Evolutionary conservation across 345 rosid genomes (phyloP).

Genomic region (Carallia pectinifolia): DNA sequence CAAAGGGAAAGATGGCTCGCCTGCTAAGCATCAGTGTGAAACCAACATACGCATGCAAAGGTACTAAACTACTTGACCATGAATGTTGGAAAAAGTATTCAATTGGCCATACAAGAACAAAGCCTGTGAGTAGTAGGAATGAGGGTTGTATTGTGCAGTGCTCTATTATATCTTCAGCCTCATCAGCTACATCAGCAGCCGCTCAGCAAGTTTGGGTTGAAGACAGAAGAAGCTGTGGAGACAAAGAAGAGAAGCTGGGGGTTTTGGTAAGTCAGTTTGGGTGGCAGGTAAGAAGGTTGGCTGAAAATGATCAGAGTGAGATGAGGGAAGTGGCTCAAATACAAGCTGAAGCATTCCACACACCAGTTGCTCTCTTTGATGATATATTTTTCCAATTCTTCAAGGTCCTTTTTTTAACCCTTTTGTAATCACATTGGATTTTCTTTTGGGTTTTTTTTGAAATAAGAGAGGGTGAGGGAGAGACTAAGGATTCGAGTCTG

Average conservation of each 20-base stretch:
- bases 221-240: not conserved
- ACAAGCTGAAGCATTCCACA: slow-evolving; percentile 85
- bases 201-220: slow-evolving; percentile 1
- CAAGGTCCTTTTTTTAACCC: slow-evolving; percentile 40
- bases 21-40: not conserved
- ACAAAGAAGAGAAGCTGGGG: slow-evolving; percentile 22
- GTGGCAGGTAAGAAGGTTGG: slow-evolving; percentile 71
- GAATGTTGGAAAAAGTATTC: not conserved
- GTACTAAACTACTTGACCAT: not conserved
- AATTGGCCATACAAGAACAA: not conserved
- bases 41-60: not conserved
- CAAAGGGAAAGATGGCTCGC: slow-evolving; percentile 12
- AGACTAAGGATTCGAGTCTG: too few species aligned
- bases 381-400: slow-evolving; percentile 71
- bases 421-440: not conserved
- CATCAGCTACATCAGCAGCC: slow-evolving; percentile 6
- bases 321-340: slow-evolving; percentile 57
- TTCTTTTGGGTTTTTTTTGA: not conserved
- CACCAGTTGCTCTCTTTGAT: slow-evolving; percentile 57
- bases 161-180: slow-evolving; percentile 5
- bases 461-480: too few species aligned
- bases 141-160: slow-evolving; percentile 1
- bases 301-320: slow-evolving; percentile 40
- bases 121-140: not conserved
- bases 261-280: slow-evolving; percentile 54